A percentile compares a stretch with the other conserved stretches of the same genome.
phyloP scores from a whole-genome alignment of 305 asterid species.

The Fraxinus sp. region DNA sequence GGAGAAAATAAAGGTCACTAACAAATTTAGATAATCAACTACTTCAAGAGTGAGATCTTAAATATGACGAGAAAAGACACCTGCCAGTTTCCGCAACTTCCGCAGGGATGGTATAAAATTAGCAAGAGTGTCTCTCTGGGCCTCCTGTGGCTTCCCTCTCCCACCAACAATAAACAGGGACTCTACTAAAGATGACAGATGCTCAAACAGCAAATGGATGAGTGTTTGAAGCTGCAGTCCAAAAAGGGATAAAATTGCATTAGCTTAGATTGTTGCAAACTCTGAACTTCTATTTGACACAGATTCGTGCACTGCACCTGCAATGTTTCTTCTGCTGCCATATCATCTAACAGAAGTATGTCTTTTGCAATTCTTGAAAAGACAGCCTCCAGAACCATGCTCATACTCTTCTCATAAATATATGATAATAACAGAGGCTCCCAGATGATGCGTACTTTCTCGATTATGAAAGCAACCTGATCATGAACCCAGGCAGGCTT shows the following conservation, averaged over 20 bases:
- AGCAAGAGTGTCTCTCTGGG: constrained; percentile 37
- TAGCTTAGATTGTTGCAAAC: constrained; percentile 22
- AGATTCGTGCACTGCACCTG: constrained; percentile 47
- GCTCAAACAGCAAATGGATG: constrained; percentile 78
- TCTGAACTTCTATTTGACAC: neutral
- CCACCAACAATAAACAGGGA: constrained; percentile 45
- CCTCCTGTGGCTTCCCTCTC: constrained; percentile 45
- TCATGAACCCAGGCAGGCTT: constrained; percentile 21
- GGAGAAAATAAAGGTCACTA: constrained; percentile 10
- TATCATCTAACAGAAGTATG: constrained; percentile 80
- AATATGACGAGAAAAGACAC: constrained; percentile 30
- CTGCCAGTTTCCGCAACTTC: constrained; percentile 75
- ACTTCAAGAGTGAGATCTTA: neutral
- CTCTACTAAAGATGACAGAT: constrained; percentile 63
- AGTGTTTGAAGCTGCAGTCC: constrained; percentile 69
- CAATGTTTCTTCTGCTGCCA: constrained; percentile 97
- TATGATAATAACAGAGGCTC: constrained; percentile 75
- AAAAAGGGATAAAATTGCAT: constrained; percentile 17
- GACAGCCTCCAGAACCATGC: constrained; percentile 65
- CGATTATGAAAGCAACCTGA: constrained; percentile 87
- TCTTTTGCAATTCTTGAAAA: constrained; percentile 73
- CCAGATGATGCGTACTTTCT: constrained; percentile 96
- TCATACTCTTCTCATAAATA: constrained; percentile 69
- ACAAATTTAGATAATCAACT: constrained; percentile 11
- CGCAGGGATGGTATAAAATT: constrained; percentile 57